These are phyloP conservation scores for Parasitella parasitica DNA, from an alignment of 371 early-diverging fungal genomes.

Conservation along the genomic window DNA sequence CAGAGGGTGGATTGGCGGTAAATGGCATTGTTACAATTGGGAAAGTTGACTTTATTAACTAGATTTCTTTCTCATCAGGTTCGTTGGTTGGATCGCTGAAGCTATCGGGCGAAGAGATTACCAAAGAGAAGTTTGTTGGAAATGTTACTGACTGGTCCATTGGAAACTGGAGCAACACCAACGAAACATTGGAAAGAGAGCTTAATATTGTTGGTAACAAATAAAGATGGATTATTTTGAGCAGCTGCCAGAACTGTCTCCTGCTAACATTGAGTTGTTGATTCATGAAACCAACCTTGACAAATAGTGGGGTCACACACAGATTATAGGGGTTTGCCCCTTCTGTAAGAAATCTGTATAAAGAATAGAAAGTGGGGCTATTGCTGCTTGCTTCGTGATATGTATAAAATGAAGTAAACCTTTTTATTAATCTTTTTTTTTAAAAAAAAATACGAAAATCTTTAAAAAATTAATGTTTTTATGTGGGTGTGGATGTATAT, in stretches of 20 bases:
- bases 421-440: constrained; percentile 7
- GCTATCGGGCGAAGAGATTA: constrained; percentile 63
- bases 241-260: no score
- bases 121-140: constrained; percentile 62
- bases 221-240: background rate
- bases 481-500: constrained; percentile 11
- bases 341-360: no score
- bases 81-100: constrained; percentile 75
- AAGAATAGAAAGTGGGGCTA: no score
- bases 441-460: background rate
- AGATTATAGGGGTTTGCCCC: no score
- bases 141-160: constrained; percentile 70
- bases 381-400: no score
- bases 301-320: no score
- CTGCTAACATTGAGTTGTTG: no score
- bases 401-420: background rate
- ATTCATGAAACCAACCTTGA: no score
- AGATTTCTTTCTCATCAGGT: constrained; percentile 32
- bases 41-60: background rate
- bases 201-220: constrained; percentile 2
- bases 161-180: constrained; percentile 28
- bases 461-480: constrained; percentile 11
- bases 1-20: constrained; percentile 79
- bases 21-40: background rate
- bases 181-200: constrained; percentile 5